Base-by-base conservation (phyloP, 2,329 filamentous ascomycete genomes). In the Metarhizium humberi region DNA sequence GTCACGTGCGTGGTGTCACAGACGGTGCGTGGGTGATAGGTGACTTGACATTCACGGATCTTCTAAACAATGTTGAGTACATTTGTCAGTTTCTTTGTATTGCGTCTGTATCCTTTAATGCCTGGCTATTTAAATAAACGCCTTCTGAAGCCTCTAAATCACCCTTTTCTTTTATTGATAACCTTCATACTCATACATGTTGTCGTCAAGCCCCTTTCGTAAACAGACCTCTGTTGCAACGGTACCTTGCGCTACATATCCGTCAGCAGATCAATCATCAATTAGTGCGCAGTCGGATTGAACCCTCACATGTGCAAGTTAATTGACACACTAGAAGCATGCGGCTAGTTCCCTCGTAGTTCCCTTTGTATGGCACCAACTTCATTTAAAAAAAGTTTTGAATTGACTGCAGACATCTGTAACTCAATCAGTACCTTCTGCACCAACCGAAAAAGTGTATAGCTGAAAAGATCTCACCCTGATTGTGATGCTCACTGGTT, bases 401-500 rank as follows among this genome's bases (percentile, higher is more conserved):
- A 78, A 60, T 76, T 82, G 16, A 75, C 74, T 34, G 73, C 71
- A 51, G 73, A 78, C 78, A 81, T 78, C 79, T 82, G 51, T 32
- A 34, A 47, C 11, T n/a, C 18, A n/a, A 46, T 60, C 13, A 59
- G 32, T 18, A 45, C 30, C 11, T 49, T 50, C 30, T 11, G n/a
- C 8, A 7, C 53, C n/a, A 25, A 36, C 14, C 4, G 32, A 34
- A 2, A 4, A n/a, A 34, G 16, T 25, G 30, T 5, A 49, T 11
- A n/a, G 36, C 10, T 20, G 20, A 6, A 18, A 25, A 2, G 25
- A 29, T 69, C 74, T 59, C 71, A 84, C 83, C 75, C 81, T 84
- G 60, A 85, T 75, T 57, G 84, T 80, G 56, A 86, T 76, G 62
- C 75, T 82, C 52, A 82, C 75, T 13, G 81, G 78, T 61, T 76